Conservation (phyloP, 2,329 filamentous ascomycete genomes). For the Pseudonectria buxi region DNA sequence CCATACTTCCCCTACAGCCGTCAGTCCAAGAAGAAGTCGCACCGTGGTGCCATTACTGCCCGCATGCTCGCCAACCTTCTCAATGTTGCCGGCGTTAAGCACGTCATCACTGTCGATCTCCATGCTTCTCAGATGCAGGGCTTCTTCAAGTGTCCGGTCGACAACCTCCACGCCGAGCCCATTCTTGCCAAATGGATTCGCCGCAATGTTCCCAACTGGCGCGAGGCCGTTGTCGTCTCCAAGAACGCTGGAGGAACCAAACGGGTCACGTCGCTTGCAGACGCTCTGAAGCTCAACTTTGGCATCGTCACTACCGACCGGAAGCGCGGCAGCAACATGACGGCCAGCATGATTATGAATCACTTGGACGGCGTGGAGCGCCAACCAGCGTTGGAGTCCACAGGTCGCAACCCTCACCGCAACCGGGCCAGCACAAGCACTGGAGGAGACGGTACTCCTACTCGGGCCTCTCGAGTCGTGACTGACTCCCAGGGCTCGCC, state of each 20-base stretch:
- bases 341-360: conserved; percentile 69
- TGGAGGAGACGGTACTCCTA: conserved; percentile 13
- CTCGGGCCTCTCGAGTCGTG: conserved; percentile 25
- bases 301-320: conserved; percentile 88
- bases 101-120: conserved; percentile 94
- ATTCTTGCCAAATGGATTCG: conserved; percentile 94
- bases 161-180: conserved; percentile 94
- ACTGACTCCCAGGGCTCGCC: conserved; percentile 41
- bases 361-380: conserved; percentile 57
- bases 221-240: conserved; percentile 88
- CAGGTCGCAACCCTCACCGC: conserved; percentile 10
- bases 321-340: conserved; percentile 63
- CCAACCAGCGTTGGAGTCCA: conserved; percentile 34
- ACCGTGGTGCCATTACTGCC: conserved; percentile 91
- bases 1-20: conserved; percentile 99
- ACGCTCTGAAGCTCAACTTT: conserved; percentile 95
- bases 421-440: conserved; percentile 16
- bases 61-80: conserved; percentile 96
- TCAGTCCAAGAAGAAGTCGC: conserved; percentile 98
- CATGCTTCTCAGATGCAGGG: conserved; percentile 99
- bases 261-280: conserved; percentile 89
- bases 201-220: conserved; percentile 80
- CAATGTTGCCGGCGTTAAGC: conserved; percentile 87
- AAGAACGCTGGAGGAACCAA: conserved; percentile 98
- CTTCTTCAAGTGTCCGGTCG: conserved; percentile 95